A percentile compares a stretch with the other conserved stretches of the same genome.
Conservation (phyloP, 1,284 basidiomycete genomes). For the Caloboletus firmus region DNA sequence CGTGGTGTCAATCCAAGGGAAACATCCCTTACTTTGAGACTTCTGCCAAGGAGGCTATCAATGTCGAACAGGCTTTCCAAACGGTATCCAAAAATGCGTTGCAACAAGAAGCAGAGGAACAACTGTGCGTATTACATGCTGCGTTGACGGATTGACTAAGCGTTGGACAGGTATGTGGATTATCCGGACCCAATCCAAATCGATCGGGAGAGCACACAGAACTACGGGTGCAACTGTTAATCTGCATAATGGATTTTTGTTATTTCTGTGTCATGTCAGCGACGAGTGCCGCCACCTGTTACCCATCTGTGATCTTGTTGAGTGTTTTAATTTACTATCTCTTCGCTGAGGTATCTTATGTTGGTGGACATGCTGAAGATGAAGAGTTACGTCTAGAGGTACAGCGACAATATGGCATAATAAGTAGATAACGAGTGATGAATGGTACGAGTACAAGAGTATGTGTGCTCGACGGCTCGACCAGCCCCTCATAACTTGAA, state of each 20-base stretch:
- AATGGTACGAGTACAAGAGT: conserved; percentile 30
- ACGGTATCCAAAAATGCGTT: conserved; percentile 98
- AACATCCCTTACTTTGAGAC: conserved; percentile 99
- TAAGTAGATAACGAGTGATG: conserved; percentile 14
- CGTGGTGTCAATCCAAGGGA: conserved; percentile 99
- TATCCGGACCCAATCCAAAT: conserved; percentile 99
- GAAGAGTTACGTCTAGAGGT: conserved; percentile 5
- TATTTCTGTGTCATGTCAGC: conserved; percentile 27
- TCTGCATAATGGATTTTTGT: conserved; percentile 29
- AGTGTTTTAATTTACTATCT: conserved; percentile 38
- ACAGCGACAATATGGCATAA: conserved; percentile 18
- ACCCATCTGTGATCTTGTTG: conserved; percentile 34
- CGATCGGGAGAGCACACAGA: conserved; percentile 90
- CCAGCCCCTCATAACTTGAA: conserved; percentile 49
- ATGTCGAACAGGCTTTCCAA: conserved; percentile 99
- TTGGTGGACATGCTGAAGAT: conserved; percentile 14
- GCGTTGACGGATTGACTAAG: conserved; percentile 15
- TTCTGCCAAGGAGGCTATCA: conserved; percentile 99
- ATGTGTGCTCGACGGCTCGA: conserved; percentile 7
- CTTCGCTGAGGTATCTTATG: conserved; percentile 25
- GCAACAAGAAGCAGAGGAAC: conserved; percentile 95
- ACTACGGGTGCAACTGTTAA: conserved; percentile 91
- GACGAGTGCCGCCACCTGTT: conserved; percentile 30
- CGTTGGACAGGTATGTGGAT: conserved; percentile 79
- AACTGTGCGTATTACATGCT: conserved; percentile 63